Base-by-base conservation (phyloP, 2,329 filamentous ascomycete genomes). In the Fusarium anguioides region DNA sequence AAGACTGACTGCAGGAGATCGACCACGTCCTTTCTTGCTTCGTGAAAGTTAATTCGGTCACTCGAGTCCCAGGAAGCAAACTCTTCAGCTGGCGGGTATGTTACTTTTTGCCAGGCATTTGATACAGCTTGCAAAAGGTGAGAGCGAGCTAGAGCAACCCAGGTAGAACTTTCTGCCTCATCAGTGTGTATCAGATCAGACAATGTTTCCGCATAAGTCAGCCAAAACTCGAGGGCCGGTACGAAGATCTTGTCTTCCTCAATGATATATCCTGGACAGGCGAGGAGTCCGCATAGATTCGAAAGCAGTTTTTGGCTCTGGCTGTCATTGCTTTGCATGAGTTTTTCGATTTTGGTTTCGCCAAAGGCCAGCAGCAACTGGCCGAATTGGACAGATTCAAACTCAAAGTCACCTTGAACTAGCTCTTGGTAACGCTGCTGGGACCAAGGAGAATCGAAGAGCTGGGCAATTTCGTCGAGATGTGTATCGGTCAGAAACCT, bases 211-310 rank as follows among this genome's bases (percentile, higher is more conserved):
- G 92, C 87, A 74, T 90, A 93, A 2, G 87, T 89, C 18, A 87
- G 90, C 92, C 93, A 96, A 75, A 96, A 95, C 71, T 96, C 92
- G 15, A 95, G 83, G 2, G 89, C 87, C 2, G 88, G 86, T 1
- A 91, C 86, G 54, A 93, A 94, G 12, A 94, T 87, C 65, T 87
- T 89, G 71, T 96, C 91, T 54, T 95, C 91, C 6, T 86, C 86
- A 3, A 89, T 88, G 2, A 91, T 87, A 69, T 87, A 85, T 3
- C 92, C 91, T 14, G 87, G 82, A 14, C 88, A 86, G 20, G 84
- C 84, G 23, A 94, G 81, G 7, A 96, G 83, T 6, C 88, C 87
- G 60, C 86, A 87, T n/a, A 92, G 81, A 31, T 83, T 85, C 4
- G 80, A 79, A 15, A 92, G 77, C 47, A 91, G 81, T 27, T 80